Evolutionary conservation across 805 yeast genomes (phyloP), one percentile per base, ranked within the genome.

Genomic region (Lipomyces yamanashiensis): DNA sequence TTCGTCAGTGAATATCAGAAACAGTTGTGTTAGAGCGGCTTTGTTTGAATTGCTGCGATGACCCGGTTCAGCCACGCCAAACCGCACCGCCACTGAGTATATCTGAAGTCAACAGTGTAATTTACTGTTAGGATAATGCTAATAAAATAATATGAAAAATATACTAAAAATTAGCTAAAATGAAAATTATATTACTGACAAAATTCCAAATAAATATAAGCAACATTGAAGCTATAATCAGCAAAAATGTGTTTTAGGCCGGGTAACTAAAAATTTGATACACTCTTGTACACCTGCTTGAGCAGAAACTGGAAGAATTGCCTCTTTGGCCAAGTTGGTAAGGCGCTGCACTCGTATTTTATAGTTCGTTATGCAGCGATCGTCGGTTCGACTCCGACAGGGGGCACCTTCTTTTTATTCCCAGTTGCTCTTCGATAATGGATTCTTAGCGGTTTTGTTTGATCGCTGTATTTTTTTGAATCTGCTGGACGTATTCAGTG

Each of bases 361-460:
- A 8, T 15, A 1, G 8, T 17, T 19, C 45, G 52, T 9, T 43
- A 64, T 64, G 67, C 64, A 64, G 67, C 66, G 67, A 64, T 64
- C 67, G 66, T 64, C 67, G 67, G 67, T 64, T 64, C 67, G 62
- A 64, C 67, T 64, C 67, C 67, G 67, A 64, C 66, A 64, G 67
- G 67, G 62, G 67, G 67, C 67, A 64, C 1, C 28, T 61, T 41
- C 50, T 45, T 59, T 55, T 51, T 23, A 50, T 40, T 47, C 28
- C n/a, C 39, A 41, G 10, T 17, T 36, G 2, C 6, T 34, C 23
- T 39, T 34, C 8, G 51, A 9, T 28, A 3, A 28, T 3, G 28
- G 28, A 21, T 47, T 4, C 23, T 44, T 13, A 2, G 2, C 17
- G 2, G 4, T n/a, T 44, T n/a, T 15, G 4, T 44, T 19, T 45